Conservation (phyloP, 192 early-diverging fungal genomes). For the Jimgerdemannia lactiflua region DNA sequence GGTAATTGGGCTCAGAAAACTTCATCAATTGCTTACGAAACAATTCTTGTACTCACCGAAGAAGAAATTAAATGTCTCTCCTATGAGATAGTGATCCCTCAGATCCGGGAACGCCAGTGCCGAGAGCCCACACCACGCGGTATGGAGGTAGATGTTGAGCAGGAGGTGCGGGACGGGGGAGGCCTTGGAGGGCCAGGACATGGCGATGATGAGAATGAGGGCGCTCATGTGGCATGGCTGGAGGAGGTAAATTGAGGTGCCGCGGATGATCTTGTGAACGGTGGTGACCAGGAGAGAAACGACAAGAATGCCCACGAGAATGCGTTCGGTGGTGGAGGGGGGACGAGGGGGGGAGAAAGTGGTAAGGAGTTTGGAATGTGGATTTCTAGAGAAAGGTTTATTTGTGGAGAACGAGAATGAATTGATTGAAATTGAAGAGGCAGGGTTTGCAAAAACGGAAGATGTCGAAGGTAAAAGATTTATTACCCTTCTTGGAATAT, state of each 20-base stretch:
- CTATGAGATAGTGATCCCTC: slow-evolving; percentile 39
- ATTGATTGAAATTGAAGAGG: slow-evolving; percentile 5
- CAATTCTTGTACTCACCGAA: slow-evolving; percentile 25
- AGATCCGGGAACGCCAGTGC: slow-evolving; percentile 49
- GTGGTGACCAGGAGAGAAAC: slow-evolving; percentile 36
- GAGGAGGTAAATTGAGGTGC: slow-evolving; percentile 42
- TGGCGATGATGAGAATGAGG: slow-evolving; percentile 35
- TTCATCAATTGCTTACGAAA: slow-evolving; percentile 11
- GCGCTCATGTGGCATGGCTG: slow-evolving; percentile 58
- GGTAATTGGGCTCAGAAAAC: too few relatives aligned
- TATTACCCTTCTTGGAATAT: neutral
- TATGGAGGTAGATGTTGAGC: slow-evolving; percentile 58
- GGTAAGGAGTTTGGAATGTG: slow-evolving; percentile 11
- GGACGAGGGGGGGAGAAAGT: slow-evolving; percentile 26
- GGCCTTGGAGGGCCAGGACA: slow-evolving; percentile 38
- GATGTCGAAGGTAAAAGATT: too few relatives aligned
- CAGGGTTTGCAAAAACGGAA: slow-evolving; percentile 1
- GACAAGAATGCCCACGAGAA: slow-evolving; percentile 25
- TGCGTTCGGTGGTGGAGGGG: slow-evolving; percentile 23
- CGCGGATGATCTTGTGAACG: slow-evolving; percentile 38
- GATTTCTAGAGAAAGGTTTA: neutral
- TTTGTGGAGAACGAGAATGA: neutral
- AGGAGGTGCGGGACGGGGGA: slow-evolving; percentile 32
- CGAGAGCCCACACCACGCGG: slow-evolving; percentile 51
- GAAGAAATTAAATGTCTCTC: slow-evolving; percentile 52